Evolutionary conservation across 169 alveolate species (phyloP).

Genomic region (Cryptosporidium meleagridis): DNA sequence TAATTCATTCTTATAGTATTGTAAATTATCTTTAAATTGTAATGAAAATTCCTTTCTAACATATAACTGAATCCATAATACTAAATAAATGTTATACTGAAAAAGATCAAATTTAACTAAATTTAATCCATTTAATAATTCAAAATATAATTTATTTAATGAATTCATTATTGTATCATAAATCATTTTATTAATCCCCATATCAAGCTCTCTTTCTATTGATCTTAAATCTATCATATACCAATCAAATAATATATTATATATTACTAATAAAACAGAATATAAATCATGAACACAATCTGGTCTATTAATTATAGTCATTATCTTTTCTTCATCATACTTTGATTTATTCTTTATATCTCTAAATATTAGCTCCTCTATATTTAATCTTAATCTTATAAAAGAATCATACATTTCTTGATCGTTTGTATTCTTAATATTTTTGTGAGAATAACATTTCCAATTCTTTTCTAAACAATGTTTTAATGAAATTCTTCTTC

Average conservation of each 20-base stretch:
- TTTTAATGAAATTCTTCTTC: neutral
- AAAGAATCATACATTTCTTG: slow-evolving; percentile 54
- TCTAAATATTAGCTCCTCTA: neutral
- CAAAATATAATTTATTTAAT: neutral
- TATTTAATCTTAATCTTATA: neutral
- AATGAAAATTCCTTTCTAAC: slow-evolving; percentile 8
- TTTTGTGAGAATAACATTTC: slow-evolving; percentile 59
- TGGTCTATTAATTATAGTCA: neutral
- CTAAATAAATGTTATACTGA: slow-evolving; percentile 19
- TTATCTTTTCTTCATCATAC: neutral
- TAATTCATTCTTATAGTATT: neutral
- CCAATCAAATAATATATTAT: slow-evolving; percentile 26
- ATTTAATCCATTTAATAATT: neutral
- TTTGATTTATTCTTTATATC: neutral
- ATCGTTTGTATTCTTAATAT: slow-evolving; percentile 43
- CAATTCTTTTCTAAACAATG: slow-evolving; percentile 26
- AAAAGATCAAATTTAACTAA: slow-evolving; percentile 26
- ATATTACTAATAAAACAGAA: slow-evolving; percentile 5
- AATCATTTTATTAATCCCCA: slow-evolving; percentile 43
- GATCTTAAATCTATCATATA: slow-evolving; percentile 8
- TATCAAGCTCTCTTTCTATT: slow-evolving; percentile 3
- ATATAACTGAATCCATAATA: neutral
- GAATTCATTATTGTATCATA: slow-evolving; percentile 5
- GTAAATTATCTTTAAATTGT: neutral
- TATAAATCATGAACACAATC: slow-evolving; percentile 39